phyloP scores from a whole-genome alignment of 1,284 basidiomycete species.

The Marasmius tenuissimus region DNA sequence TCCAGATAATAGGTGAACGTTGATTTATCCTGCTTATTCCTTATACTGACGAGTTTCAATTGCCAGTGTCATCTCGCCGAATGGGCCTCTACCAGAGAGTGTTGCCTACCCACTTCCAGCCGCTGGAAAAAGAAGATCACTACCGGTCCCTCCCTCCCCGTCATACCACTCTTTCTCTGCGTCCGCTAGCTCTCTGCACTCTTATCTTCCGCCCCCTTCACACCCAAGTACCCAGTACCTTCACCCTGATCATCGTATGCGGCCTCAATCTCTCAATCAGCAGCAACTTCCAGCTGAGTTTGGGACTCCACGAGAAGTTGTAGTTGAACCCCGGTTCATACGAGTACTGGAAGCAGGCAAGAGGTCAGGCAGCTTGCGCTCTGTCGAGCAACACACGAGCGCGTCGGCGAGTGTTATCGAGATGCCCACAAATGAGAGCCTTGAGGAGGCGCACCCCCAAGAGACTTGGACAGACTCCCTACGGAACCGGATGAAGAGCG shows the following conservation, averaged over 20 bases:
- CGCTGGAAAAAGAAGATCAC: conserved; percentile 7
- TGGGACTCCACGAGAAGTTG: conserved; percentile 22
- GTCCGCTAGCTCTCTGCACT: conserved; percentile 17
- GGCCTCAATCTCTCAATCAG: conserved; percentile 2
- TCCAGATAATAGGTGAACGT: not conserved
- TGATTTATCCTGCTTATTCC: conserved; percentile 4
- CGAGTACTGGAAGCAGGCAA: conserved; percentile 17
- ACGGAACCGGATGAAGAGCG: not conserved
- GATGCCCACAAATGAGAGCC: not conserved
- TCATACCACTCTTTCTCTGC: conserved; percentile 6
- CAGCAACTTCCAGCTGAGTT: conserved; percentile 24
- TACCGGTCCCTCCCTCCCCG: conserved; percentile 4
- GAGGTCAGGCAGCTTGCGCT: conserved; percentile 11
- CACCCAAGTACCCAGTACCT: not conserved
- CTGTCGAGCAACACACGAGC: not conserved
- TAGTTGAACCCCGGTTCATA: conserved; percentile 21
- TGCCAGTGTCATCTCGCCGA: not conserved
- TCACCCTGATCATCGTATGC: not conserved
- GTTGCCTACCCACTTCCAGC: conserved; percentile 20
- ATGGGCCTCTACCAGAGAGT: conserved; percentile 12
- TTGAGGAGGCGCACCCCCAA: not conserved
- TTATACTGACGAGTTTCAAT: conserved; percentile 6
- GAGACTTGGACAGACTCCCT: not conserved
- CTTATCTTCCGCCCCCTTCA: not conserved
- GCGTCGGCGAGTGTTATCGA: too few relatives aligned